Evolutionary conservation across 2,329 filamentous ascomycete genomes (phyloP).

Genomic region (Eutypella sp.): DNA sequence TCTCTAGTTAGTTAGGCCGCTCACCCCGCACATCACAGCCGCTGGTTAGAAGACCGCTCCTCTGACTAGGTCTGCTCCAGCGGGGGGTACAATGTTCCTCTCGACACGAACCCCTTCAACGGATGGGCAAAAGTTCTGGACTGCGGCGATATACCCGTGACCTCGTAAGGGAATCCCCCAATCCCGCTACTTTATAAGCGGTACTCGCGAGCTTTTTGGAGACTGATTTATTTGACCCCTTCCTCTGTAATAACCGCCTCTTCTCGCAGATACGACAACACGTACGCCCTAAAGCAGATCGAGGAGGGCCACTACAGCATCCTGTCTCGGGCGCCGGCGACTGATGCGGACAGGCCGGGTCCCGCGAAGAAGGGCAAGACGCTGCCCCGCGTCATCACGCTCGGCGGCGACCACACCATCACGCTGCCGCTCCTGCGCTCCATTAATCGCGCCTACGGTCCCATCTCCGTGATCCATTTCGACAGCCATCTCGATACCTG

Average conservation of each 20-base stretch:
- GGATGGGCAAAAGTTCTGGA: constrained; percentile 77
- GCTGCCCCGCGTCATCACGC: constrained; percentile 73
- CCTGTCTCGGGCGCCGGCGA: constrained; percentile 64
- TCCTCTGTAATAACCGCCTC: too few species aligned
- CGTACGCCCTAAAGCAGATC: constrained; percentile 76
- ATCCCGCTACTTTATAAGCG: too few species aligned
- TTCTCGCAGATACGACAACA: constrained; percentile 74
- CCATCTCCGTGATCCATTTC: constrained; percentile 58
- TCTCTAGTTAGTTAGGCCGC: constrained; percentile 82
- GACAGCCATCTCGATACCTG: constrained; percentile 65
- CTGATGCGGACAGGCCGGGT: constrained; percentile 61
- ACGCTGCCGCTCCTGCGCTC: constrained; percentile 55
- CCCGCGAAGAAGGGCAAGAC: constrained; percentile 70
- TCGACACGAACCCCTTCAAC: constrained; percentile 75
- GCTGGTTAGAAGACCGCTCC: not conserved
- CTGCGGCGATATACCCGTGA: constrained; percentile 81
- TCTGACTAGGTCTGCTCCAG: constrained; percentile 39
- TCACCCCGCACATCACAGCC: constrained; percentile 24
- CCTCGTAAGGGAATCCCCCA: constrained; percentile 54
- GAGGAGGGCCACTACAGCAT: constrained; percentile 78
- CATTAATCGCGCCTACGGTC: constrained; percentile 57
- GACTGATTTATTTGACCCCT: not conserved
- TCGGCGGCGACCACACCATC: constrained; percentile 62
- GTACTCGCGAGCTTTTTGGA: not conserved
- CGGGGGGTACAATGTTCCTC: constrained; percentile 80